Conservation (phyloP, 2,329 filamentous ascomycete species). For the Aspergillus sp. region DNA sequence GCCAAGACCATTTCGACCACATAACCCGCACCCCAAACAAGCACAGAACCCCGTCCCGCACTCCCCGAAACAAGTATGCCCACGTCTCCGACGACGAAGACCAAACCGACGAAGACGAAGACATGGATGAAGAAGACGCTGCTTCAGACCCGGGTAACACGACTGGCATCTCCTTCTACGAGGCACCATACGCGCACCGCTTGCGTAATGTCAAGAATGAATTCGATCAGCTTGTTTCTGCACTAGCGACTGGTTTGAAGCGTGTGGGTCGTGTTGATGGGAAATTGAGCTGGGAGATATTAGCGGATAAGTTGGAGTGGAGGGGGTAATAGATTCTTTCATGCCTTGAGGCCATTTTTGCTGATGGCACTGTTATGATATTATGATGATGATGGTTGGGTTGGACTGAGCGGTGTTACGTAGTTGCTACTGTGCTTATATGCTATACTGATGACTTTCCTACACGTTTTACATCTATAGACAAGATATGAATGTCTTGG, state of each 20-base stretch:
- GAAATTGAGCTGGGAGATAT: conserved; percentile 69
- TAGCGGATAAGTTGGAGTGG: conserved; percentile 73
- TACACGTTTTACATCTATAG: too few relatives aligned
- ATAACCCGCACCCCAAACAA: conserved; percentile 10
- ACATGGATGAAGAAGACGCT: conserved; percentile 17
- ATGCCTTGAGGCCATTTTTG: too few relatives aligned
- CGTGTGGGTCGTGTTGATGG: conserved; percentile 70
- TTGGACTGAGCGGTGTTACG: too few relatives aligned
- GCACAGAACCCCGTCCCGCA: conserved; percentile 1
- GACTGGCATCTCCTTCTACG: conserved; percentile 31
- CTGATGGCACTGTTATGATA: too few relatives aligned
- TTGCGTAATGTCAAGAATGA: conserved; percentile 56
- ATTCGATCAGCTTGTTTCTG: conserved; percentile 62
- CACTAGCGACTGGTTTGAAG: conserved; percentile 67
- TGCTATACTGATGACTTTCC: too few relatives aligned
- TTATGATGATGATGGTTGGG: too few relatives aligned
- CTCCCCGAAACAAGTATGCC: background rate
- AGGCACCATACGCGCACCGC: conserved; percentile 46
- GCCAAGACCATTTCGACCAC: conserved; percentile 34
- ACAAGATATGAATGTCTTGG: too few relatives aligned
- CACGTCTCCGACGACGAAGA: conserved; percentile 17
- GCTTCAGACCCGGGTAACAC: conserved; percentile 36
- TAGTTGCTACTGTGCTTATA: too few relatives aligned
- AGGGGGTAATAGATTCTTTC: conserved; percentile 11
- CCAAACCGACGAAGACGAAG: conserved; percentile 19